phyloP scores from a whole-genome alignment of 495 filamentous ascomycete genomes.

The Aspergillus leporis region DNA sequence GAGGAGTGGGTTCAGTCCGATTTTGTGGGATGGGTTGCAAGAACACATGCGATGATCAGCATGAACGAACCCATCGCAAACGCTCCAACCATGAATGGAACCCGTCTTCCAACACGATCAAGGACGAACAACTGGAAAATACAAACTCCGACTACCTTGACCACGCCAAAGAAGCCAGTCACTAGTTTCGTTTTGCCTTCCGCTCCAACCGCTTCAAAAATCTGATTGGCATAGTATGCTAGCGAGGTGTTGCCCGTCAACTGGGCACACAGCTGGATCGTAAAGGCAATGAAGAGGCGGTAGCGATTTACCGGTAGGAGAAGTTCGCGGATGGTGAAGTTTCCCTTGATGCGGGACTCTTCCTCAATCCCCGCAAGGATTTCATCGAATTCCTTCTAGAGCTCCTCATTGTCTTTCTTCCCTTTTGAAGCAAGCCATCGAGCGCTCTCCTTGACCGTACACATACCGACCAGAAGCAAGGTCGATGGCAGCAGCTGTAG shows the following conservation, averaged over 20 bases:
- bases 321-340: constrained; percentile 41
- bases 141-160: constrained; percentile 46
- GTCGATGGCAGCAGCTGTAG: constrained; percentile 49
- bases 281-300: constrained; percentile 43
- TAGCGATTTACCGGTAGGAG: constrained; percentile 45
- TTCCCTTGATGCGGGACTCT: constrained; percentile 43
- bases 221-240: constrained; percentile 50
- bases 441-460: constrained; percentile 46
- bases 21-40: constrained; percentile 44
- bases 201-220: constrained; percentile 47
- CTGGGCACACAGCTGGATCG: constrained; percentile 46
- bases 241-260: constrained; percentile 50
- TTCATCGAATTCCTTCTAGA: constrained; percentile 47
- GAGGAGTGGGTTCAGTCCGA: constrained; percentile 23
- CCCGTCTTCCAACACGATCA: constrained; percentile 53
- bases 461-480: constrained; percentile 46
- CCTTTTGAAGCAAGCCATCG: constrained; percentile 53
- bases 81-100: constrained; percentile 54
- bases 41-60: constrained; percentile 52
- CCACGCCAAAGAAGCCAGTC: constrained; percentile 50
- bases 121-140: constrained; percentile 49
- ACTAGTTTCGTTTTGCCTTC: constrained; percentile 44
- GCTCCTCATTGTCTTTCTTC: constrained; percentile 35
- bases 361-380: constrained; percentile 47
- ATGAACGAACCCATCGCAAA: constrained; percentile 51